These are phyloP conservation scores for Cyberlindnera americana DNA, from an alignment of 805 yeast species.

Conservation along the genomic window DNA sequence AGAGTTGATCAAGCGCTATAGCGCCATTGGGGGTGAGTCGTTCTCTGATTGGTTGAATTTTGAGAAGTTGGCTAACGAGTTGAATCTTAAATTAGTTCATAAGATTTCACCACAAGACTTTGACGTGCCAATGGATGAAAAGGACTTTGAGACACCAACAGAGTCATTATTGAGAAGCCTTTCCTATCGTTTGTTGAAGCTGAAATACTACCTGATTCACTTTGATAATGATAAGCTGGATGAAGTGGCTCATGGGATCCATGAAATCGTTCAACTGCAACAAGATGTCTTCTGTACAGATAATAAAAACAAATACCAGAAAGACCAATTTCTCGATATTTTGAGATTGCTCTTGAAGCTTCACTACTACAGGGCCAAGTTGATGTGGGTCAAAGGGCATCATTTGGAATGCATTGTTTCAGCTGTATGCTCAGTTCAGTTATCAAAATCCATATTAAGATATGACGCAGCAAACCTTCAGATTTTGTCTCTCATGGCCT, in stretches of 20 bases:
- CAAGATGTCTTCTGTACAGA: slow-evolving; percentile 10
- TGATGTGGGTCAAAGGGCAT: slow-evolving; percentile 17
- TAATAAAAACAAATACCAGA: slow-evolving; percentile 13
- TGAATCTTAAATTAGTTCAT: slow-evolving; percentile 11
- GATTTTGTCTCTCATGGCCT: slow-evolving; percentile 33
- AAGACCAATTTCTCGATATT: slow-evolving; percentile 11
- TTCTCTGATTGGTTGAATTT: slow-evolving; percentile 18
- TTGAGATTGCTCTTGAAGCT: slow-evolving; percentile 16
- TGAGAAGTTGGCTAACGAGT: slow-evolving; percentile 13
- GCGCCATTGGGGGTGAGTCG: not conserved
- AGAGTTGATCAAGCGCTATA: slow-evolving; percentile 13
- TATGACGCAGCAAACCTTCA: slow-evolving; percentile 31
- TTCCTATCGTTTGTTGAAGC: slow-evolving; percentile 13
- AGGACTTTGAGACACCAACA: slow-evolving; percentile 1
- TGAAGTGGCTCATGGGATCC: slow-evolving; percentile 8
- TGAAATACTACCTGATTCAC: slow-evolving; percentile 15
- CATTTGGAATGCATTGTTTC: slow-evolving; percentile 32
- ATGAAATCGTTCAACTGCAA: not conserved
- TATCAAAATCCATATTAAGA: slow-evolving; percentile 50
- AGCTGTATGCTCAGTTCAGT: slow-evolving; percentile 46
- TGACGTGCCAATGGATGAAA: not conserved
- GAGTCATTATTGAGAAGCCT: slow-evolving; percentile 9
- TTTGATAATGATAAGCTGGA: slow-evolving; percentile 14
- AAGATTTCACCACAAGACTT: slow-evolving; percentile 7
- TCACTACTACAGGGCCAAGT: slow-evolving; percentile 18